Base-by-base conservation (phyloP, 495 filamentous ascomycete species). In the Aspergillus cavernicola region DNA sequence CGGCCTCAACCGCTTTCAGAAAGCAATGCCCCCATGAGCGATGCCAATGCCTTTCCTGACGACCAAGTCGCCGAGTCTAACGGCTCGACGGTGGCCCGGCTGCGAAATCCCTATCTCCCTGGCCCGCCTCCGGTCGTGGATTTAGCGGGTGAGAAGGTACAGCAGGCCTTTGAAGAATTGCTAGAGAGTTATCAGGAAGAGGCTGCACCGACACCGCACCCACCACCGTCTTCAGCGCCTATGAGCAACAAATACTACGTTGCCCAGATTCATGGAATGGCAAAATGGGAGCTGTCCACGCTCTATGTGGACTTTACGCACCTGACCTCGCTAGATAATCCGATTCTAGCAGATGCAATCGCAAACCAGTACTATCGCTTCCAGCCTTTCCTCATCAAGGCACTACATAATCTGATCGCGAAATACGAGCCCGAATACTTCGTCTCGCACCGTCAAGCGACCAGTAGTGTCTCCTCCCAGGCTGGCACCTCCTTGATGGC, bases 301-400 rank as follows among this genome's bases (percentile, higher is more conserved):
- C 84, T 97, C 35, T 99, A 97, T 66, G 88, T 99, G 62, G 95
- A 99, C 71, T 99, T 85, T 74, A 89, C 82, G 43, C 93, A 99
- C 69, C 70, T 99, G 32, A 77, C 85, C 16, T 78, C 79, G 6
- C 79, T 80, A 61, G 79, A 84, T 52, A 82, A 87, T 52, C 88
- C 87, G 20, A 81, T 84, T 29, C 72, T 99, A 35, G 88, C 92
- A 13, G 83, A 83, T 45, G 92, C 90, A 31, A 88, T 97, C 52
- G 85, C 88, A 44, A 84, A 83, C 60, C 85, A 92, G 59, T 97
- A 96, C 77, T 97, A 97, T 68, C 86, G 93, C 56, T 97, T 96
- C 66, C 81, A 92, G 2, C 93, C 93, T 13, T 99, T 92, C 71
- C 81, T 99, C 47, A 91, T 87, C 19, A 83, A 88, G 56, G 91